Evolutionary conservation across 176 grass and related monocot genomes (phyloP), one percentile per base, ranked within the genome.

Genomic region (Oryza punctata): DNA sequence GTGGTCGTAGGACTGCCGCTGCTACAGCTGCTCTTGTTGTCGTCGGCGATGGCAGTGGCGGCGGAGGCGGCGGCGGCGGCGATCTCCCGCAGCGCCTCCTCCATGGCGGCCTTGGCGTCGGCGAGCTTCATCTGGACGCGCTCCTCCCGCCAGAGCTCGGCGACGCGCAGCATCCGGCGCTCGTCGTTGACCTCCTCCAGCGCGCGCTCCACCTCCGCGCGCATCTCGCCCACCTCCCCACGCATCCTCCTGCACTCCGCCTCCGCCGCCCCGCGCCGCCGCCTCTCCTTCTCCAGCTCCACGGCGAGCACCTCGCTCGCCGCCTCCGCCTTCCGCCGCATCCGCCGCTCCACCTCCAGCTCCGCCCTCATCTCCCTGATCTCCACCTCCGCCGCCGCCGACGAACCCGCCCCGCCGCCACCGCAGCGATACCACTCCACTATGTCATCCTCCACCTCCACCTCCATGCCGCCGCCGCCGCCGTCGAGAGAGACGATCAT

Each of bases 141-240:
- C 89, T 98, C 96, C 83, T 98, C 93, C 71, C 95, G 80, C 91
- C 93, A 98, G 32, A 93, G 73, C 79, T 95, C 95, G 0, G 95
- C 91, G 71, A 95, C 83, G 59, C 77, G 79, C 23, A 98, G 75
- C 89, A 87, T 98, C 83, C 82, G 81, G 7, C 95, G 77, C 87
- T 95, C 95, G 80, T 95, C 92, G 37, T 98, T 88, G 30, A 91
- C 46, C 21, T 79, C 88, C 38, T 38, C 68, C 41, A 73, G 0
- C 5, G 72, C 82, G 14, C 33, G 72, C 13, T 72, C 77, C 67
- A 68, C 61, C 81, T 89, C 80, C 18, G 44, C 85, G 19, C 35
- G 78, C 69, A 59, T 75, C 41, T 73, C 67, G 66, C 14, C 64
- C 21, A 82, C 83, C 72, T 94, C 95, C 79, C 67, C 92, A 33